phyloP scores from a whole-genome alignment of 345 rosid species.

The Toxicodendron radicans region DNA sequence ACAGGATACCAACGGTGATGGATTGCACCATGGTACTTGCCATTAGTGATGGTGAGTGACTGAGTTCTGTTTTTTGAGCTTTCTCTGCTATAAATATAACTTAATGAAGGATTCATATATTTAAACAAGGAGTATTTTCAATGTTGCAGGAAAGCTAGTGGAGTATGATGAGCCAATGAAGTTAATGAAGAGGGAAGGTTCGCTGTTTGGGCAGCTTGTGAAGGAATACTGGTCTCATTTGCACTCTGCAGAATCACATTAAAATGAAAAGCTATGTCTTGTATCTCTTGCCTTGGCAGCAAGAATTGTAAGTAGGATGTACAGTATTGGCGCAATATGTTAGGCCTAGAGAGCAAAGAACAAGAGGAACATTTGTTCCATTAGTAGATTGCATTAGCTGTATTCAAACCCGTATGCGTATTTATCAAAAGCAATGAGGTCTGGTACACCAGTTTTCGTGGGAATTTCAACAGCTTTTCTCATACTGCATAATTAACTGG shows the following conservation, averaged over 20 bases:
- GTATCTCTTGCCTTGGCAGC: not conserved
- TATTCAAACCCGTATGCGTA: not conserved
- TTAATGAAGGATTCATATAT: not conserved
- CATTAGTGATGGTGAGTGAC: constrained; percentile 64
- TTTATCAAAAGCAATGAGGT: not conserved
- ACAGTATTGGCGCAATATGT: too few species aligned
- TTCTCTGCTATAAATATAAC: not conserved
- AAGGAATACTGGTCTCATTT: constrained; percentile 31
- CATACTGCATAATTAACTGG: not conserved
- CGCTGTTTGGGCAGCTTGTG: constrained; percentile 43
- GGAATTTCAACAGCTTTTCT: not conserved
- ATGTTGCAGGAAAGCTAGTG: constrained; percentile 19
- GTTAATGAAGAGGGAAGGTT: constrained; percentile 36
- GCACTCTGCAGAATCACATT: not conserved
- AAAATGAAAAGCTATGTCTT: not conserved
- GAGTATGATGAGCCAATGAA: constrained; percentile 44
- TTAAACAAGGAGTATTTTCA: too few species aligned
- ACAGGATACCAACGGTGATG: constrained; percentile 95
- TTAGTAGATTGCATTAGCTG: not conserved
- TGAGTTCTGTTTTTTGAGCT: constrained; percentile 20
- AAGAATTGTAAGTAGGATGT: not conserved
- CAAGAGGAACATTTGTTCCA: not conserved
- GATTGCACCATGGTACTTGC: constrained; percentile 94
- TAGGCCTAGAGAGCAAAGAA: not conserved
- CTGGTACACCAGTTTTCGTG: not conserved